Evolutionary conservation across 495 filamentous ascomycete species (phyloP).

Genomic region (Viridothelium virens): DNA sequence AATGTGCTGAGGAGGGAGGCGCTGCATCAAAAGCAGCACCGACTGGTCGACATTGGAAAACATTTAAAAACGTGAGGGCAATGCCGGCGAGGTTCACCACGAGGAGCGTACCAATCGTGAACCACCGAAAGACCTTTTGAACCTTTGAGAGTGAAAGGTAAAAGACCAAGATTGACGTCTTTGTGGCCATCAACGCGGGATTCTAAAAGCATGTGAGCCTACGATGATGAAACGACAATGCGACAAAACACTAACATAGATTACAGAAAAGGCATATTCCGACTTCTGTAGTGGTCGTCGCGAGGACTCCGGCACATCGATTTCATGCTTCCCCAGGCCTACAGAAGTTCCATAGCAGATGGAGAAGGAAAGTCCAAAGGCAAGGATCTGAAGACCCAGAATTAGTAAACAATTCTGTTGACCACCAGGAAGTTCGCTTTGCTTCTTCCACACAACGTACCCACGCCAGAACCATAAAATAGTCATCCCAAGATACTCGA

Average conservation of each 20-base stretch:
- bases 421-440: too few relatives aligned
- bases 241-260: constrained; percentile 56
- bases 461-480: constrained; percentile 79
- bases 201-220: constrained; percentile 49
- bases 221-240: constrained; percentile 1
- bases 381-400: constrained; percentile 45
- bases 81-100: constrained; percentile 72
- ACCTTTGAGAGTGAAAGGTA: constrained; percentile 72
- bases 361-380: constrained; percentile 67
- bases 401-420: background rate
- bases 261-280: constrained; percentile 74
- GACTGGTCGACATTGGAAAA: constrained; percentile 81
- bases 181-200: constrained; percentile 78
- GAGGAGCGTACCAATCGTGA: constrained; percentile 59
- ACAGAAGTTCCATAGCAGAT: constrained; percentile 63
- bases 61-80: constrained; percentile 74
- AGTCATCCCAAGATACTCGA: constrained; percentile 66
- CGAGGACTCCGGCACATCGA: constrained; percentile 46
- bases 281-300: constrained; percentile 50
- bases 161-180: constrained; percentile 86
- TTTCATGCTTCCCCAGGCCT: constrained; percentile 72
- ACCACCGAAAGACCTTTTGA: constrained; percentile 61
- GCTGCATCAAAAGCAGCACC: constrained; percentile 51
- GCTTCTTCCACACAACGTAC: constrained; percentile 30
- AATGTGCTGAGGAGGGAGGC: constrained; percentile 41